Base-by-base conservation (phyloP, 2,329 filamentous ascomycete genomes). In the Fusarium nelsonii region DNA sequence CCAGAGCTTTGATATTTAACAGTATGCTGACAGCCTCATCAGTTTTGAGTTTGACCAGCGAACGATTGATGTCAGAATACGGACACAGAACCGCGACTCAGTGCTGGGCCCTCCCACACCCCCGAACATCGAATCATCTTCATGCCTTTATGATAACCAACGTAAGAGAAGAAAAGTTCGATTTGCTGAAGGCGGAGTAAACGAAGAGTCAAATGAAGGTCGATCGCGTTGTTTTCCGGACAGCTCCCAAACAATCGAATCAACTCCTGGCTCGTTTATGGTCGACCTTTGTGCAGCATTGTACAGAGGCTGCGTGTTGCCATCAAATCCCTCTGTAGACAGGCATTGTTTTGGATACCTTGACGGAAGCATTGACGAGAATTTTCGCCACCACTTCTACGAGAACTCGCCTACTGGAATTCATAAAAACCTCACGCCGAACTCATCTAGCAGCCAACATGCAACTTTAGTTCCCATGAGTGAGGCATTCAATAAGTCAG, bases 151-250 rank as follows among this genome's bases (percentile, higher is more conserved):
- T 15, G 5, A 20, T 7, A 8, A 8, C 3, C 43, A 20, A 18
- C 26, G 43, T 4, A 45, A 45, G 30, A 45, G n/a, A 15, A 45
- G 43, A 45, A 45, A 45, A 7, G 43, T 45, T 18, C n/a, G 26
- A 12, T 45, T 45, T n/a, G 12, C 8, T 15, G 16, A 28, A 18
- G 43, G 23, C 30, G 26, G 11, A 30, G 3, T 16, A 32, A 32
- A 15, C 18, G 3, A 1, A 4, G n/a, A 0, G 5, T 2, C 18
- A 12, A n/a, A 32, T 14, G n/a, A 15, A 7, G 4, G 4, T 5
- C 28, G 10, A 15, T 2, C 26, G 1, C 10, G 28, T 10, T 32
- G n/a, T n/a, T 11, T 3, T 7, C 9, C 26, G 3, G 8, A 32
- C 4, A 32, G 6, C 16, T 15, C 12, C 12, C 3, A 46, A 46